phyloP scores from a whole-genome alignment of 352 stramenopile genomes.

The Pythium phragmiticola region DNA sequence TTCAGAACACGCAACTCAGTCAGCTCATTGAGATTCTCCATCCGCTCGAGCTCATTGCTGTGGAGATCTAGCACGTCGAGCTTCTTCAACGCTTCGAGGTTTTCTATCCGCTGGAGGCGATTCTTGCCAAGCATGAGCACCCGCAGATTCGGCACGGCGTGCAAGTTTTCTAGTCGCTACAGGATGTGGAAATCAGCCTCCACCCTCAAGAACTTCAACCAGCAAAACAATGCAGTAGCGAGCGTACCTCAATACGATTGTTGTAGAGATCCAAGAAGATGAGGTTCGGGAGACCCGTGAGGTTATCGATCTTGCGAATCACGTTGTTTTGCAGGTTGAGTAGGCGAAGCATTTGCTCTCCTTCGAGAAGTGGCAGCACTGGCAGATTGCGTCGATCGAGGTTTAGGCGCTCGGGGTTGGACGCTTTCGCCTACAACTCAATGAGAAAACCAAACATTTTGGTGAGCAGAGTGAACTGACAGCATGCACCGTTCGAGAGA shows the following conservation, averaged over 20 bases:
- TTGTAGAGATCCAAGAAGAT: constrained; percentile 94
- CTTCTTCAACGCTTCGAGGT: constrained; percentile 81
- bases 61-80: constrained; percentile 93
- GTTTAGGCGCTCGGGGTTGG: constrained; percentile 86
- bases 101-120: constrained; percentile 73
- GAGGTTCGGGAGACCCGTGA: constrained; percentile 83
- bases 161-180: constrained; percentile 76
- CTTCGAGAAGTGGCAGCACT: constrained; percentile 84
- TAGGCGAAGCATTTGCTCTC: constrained; percentile 85
- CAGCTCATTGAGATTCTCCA: constrained; percentile 86
- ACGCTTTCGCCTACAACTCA: constrained; percentile 44
- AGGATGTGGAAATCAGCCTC: background rate
- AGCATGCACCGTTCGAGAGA: background rate
- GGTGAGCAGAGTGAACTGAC: background rate
- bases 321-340: constrained; percentile 93
- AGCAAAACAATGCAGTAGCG: no score
- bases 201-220: background rate
- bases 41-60: constrained; percentile 88
- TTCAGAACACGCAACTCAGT: constrained; percentile 90
- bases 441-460: background rate
- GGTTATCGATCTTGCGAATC: constrained; percentile 83
- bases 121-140: constrained; percentile 94
- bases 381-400: constrained; percentile 83
- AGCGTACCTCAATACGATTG: constrained; percentile 80
- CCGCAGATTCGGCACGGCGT: constrained; percentile 76